These are phyloP conservation scores for Vigna reflexopilosa DNA, from an alignment of 306 rosid genomes.

Conservation along the genomic window DNA sequence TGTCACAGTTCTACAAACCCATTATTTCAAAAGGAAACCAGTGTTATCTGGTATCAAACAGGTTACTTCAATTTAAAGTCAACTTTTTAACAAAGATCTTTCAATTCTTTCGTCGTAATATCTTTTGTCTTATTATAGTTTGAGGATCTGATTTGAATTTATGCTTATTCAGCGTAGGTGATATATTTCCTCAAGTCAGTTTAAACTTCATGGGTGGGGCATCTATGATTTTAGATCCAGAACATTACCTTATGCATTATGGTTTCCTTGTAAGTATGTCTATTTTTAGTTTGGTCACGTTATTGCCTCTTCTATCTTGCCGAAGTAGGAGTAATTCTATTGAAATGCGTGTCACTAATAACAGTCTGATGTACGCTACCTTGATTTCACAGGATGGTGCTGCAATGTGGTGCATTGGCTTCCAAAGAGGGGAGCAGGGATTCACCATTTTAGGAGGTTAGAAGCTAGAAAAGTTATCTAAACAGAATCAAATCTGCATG, in stretches of 20 bases:
- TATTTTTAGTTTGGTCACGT: slow-evolving; percentile 33
- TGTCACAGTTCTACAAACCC: slow-evolving; percentile 71
- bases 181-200: slow-evolving; percentile 87
- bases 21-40: slow-evolving; percentile 82
- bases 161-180: slow-evolving; percentile 69
- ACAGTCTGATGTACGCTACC: slow-evolving; percentile 26
- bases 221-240: slow-evolving; percentile 90
- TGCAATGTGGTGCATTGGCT: slow-evolving; percentile 92
- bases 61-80: slow-evolving; percentile 56
- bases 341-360: slow-evolving; percentile 40
- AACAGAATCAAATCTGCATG: neutral
- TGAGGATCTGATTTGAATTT: slow-evolving; percentile 44
- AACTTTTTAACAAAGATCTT: neutral
- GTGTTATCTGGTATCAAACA: slow-evolving; percentile 82
- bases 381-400: slow-evolving; percentile 73
- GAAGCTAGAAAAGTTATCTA: slow-evolving; percentile 36
- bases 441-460: slow-evolving; percentile 94
- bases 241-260: slow-evolving; percentile 76
- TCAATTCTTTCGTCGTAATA: slow-evolving; percentile 4
- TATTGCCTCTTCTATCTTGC: slow-evolving; percentile 25
- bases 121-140: neutral
- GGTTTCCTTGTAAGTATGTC: slow-evolving; percentile 72
- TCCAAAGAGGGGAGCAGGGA: slow-evolving; percentile 83
- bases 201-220: slow-evolving; percentile 90
- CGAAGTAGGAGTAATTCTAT: slow-evolving; percentile 32